phyloP scores from a whole-genome alignment of 2,329 filamentous ascomycete species.

The Neofusicoccum parvum region DNA sequence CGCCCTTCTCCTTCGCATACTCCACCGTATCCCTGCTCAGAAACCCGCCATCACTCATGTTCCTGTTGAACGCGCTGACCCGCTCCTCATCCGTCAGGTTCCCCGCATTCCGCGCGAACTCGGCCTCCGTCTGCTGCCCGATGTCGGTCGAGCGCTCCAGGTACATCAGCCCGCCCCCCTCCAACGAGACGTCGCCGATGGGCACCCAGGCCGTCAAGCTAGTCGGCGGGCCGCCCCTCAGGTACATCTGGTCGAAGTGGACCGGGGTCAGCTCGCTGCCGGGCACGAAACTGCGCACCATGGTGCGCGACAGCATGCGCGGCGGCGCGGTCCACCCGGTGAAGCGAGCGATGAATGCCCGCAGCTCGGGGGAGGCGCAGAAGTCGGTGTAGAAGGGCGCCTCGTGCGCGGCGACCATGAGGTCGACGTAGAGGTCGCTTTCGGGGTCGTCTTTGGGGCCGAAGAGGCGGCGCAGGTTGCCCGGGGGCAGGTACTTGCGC shows the following conservation, averaged over 20 bases:
- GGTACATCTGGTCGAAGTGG: slow-evolving; percentile 23
- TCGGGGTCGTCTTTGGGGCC: neutral
- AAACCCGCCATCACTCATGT: slow-evolving; percentile 22
- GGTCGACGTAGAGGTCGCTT: slow-evolving; percentile 15
- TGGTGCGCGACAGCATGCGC: slow-evolving; percentile 10
- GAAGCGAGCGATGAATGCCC: too few species aligned
- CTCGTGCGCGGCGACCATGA: slow-evolving; percentile 21
- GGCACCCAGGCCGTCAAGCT: slow-evolving; percentile 22
- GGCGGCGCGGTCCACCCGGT: too few species aligned
- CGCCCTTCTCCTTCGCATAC: neutral
- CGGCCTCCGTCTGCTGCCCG: slow-evolving; percentile 14
- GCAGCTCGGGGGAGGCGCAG: slow-evolving; percentile 7
- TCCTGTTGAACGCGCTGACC: slow-evolving; percentile 21
- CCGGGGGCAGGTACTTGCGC: too few species aligned
- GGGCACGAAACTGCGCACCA: slow-evolving; percentile 19
- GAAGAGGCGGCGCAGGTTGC: too few species aligned
- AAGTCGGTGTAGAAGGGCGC: slow-evolving; percentile 17
- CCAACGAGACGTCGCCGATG: slow-evolving; percentile 10
- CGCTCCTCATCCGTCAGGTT: slow-evolving; percentile 17
- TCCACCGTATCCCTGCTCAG: slow-evolving; percentile 12
- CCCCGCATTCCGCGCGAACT: slow-evolving; percentile 11
- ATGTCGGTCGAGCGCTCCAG: slow-evolving; percentile 10
- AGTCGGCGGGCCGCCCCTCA: slow-evolving; percentile 18
- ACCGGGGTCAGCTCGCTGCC: slow-evolving; percentile 20
- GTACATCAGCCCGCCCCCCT: slow-evolving; percentile 22